A percentile compares a stretch with the other conserved stretches of the same genome.
phyloP scores from a whole-genome alignment of 2,329 filamentous ascomycete species.

The Trichocomaceae sp. region DNA sequence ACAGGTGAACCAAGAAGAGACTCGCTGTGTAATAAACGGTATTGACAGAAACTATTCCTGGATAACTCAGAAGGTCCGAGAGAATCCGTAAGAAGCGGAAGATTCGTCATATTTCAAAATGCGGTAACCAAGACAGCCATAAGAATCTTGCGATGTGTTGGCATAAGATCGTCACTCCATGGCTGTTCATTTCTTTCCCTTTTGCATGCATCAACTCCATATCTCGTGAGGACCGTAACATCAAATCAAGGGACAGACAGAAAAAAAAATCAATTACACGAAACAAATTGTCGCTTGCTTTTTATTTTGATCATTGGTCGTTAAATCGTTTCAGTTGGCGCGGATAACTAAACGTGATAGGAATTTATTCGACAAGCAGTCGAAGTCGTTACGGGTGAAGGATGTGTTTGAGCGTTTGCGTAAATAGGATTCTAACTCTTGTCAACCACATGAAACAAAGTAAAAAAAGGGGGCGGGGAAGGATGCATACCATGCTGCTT shows the following conservation, averaged over 20 bases:
- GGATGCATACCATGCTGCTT: slow-evolving; percentile 76
- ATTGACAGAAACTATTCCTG: not conserved
- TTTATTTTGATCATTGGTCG: slow-evolving; percentile 10
- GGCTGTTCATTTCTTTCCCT: not conserved
- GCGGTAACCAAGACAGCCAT: not conserved
- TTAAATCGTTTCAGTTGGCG: slow-evolving; percentile 57
- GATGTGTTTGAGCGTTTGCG: slow-evolving; percentile 69
- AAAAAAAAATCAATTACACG: not conserved
- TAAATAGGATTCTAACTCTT: slow-evolving; percentile 68
- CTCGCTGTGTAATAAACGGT: not conserved
- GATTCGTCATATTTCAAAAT: not conserved
- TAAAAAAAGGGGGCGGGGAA: not conserved
- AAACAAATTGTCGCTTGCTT: slow-evolving; percentile 2
- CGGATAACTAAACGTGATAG: slow-evolving; percentile 93
- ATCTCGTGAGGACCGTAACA: slow-evolving; percentile 10
- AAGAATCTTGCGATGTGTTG: not conserved
- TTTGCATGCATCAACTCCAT: slow-evolving; percentile 11
- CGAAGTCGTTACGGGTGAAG: slow-evolving; percentile 88
- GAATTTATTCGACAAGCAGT: slow-evolving; percentile 95
- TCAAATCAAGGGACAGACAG: not conserved
- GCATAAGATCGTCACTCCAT: slow-evolving; percentile 10
- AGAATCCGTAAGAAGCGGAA: not conserved
- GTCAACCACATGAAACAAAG: not conserved
- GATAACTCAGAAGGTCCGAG: not conserved
- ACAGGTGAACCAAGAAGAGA: not conserved